Base-by-base conservation (phyloP, 768 basidiomycete genomes). In the Amanita exitialis region DNA sequence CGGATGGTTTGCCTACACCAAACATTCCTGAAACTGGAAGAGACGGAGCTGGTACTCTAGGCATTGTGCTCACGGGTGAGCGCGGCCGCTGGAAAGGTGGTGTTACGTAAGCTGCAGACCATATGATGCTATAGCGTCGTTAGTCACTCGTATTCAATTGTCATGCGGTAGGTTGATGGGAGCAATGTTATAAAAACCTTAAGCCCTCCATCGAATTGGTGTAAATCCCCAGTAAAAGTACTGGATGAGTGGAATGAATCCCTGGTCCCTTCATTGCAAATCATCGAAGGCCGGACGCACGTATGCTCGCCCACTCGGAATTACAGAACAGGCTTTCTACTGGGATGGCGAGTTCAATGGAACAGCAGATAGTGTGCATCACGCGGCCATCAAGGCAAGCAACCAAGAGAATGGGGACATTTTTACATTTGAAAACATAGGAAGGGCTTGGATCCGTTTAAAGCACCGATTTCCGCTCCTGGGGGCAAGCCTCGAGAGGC, bases 1-100 rank as follows among this genome's bases (percentile, higher is more conserved):
- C 95, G 0, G 91, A 87, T 1, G 96, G 96, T 65, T 99, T 99
- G 46, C 78, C 73, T 36, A 99, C 69, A 1, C 83, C 95, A 64
- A 99, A 94, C 18, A 98, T 70, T 27, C 77, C 89, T 47, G 87
- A 89, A 8, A 90, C 61, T 6, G 90, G 90, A 10, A 84, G 62
- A 0, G 74, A 58, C 10, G 78, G 66, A 1, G 73, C 52, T 4
- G 71, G 57, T 20, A 71, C 67, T 68, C 86, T 90, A 1, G 88
- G 88, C 88, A 91, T 91, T 15, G 1, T 56, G n/a, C n/a, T n/a
- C n/a, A n/a, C 65, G 39, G 72, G 71, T 4, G 32, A 32, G 32
- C 12, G 32, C 32, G 4, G 6, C 30, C 10, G 1, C 10, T 32
- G 1, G 4, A 32, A 12, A 1, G 25, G 25, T 9, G 27, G 3